Percentiles rank a stretch among this genome's conserved stretches.
phyloP scores from a whole-genome alignment of 176 grass and related monocot species.

The Musa beccarii region DNA sequence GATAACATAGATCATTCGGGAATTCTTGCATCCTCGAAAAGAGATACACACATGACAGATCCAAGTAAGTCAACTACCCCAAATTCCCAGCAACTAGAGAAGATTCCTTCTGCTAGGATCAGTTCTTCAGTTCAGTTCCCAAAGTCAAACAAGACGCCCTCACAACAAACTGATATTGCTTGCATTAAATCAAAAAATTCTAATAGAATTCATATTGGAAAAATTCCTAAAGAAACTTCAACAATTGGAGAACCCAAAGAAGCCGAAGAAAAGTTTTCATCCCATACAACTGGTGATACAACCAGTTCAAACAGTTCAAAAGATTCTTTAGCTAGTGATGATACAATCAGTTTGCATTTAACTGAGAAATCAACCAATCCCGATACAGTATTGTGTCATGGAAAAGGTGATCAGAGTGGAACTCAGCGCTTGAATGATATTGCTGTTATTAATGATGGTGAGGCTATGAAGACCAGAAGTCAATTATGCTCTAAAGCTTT shows the following conservation, averaged over 20 bases:
- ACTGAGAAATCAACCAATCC: not conserved
- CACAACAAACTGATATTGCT: conserved; percentile 22
- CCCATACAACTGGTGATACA: not conserved
- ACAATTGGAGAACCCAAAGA: not conserved
- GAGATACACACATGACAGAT: not conserved
- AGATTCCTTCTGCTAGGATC: conserved; percentile 1
- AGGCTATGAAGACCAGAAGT: not conserved
- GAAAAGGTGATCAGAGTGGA: not conserved
- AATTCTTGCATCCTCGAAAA: not conserved
- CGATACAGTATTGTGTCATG: not conserved
- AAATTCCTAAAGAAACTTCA: not conserved
- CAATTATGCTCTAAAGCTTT: not conserved
- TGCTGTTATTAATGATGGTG: not conserved
- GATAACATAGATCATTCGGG: conserved; percentile 39
- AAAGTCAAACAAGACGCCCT: conserved; percentile 17
- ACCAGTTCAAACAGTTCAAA: not conserved
- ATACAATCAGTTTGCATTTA: not conserved
- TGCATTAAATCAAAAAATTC: conserved; percentile 21
- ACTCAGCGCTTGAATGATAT: not conserved
- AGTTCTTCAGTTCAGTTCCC: conserved; percentile 23
- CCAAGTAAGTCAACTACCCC: conserved; percentile 14
- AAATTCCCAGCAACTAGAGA: conserved; percentile 16
- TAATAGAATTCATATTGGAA: not conserved
- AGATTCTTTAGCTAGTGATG: not conserved
- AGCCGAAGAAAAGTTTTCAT: not conserved